Evolutionary conservation across 768 basidiomycete species (phyloP).

Genomic region (Suillus cothurnatus): DNA sequence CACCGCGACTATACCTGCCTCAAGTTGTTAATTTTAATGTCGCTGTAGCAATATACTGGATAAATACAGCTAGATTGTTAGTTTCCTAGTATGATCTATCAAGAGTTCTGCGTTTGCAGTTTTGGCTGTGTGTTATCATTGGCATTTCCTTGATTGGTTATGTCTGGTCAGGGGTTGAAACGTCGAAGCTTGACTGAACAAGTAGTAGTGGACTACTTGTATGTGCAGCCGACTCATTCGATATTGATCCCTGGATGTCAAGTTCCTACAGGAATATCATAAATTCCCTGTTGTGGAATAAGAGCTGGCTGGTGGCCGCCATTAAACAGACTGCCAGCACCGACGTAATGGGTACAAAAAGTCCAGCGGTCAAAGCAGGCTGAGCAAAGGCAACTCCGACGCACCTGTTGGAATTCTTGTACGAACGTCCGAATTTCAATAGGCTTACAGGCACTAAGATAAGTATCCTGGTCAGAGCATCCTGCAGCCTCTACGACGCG

Average conservation of each 20-base stretch:
- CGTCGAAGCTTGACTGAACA: neutral
- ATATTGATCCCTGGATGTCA: neutral
- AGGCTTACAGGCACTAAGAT: neutral
- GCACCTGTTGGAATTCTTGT: neutral
- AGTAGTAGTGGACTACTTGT: neutral
- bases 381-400: neutral
- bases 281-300: neutral
- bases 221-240: neutral
- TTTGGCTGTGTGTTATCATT: neutral
- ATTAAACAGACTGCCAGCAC: neutral
- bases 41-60: conserved; percentile 3
- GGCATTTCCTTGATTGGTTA: neutral
- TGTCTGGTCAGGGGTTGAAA: neutral
- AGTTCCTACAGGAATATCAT: neutral
- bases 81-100: neutral
- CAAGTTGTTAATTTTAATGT: too few species aligned
- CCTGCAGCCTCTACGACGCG: too few species aligned
- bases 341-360: neutral
- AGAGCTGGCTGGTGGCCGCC: neutral
- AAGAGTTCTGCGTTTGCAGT: neutral
- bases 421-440: neutral
- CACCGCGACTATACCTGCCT: too few species aligned
- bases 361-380: neutral
- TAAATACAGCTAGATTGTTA: neutral
- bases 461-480: neutral